Conservation (phyloP, 2,329 filamentous ascomycete genomes). For the Clathrospora elynae region DNA sequence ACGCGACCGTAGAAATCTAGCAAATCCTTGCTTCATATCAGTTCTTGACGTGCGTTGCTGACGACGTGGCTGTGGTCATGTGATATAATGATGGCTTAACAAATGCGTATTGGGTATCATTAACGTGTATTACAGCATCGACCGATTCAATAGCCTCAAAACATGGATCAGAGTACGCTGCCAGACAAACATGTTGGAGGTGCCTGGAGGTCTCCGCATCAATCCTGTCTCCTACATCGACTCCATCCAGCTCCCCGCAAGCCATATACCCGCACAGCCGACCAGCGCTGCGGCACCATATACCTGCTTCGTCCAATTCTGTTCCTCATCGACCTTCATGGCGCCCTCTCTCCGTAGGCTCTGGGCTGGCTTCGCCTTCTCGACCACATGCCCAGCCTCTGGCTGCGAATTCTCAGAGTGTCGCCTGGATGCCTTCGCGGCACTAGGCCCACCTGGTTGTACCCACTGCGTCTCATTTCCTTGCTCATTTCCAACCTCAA, state of each 20-base stretch:
- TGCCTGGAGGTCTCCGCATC: neutral
- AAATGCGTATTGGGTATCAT: constrained; percentile 11
- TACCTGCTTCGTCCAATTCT: constrained; percentile 49
- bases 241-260: constrained; percentile 49
- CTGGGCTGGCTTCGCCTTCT: constrained; percentile 26
- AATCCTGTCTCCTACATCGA: constrained; percentile 25
- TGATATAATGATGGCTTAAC: too few relatives aligned
- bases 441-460: constrained; percentile 79
- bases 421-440: constrained; percentile 58
- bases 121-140: too few relatives aligned
- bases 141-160: too few relatives aligned
- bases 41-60: too few relatives aligned
- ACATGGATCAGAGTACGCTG: neutral
- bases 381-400: constrained; percentile 24
- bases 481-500: constrained; percentile 74
- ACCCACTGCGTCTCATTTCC: constrained; percentile 54
- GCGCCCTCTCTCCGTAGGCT: constrained; percentile 38
- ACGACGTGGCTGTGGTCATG: too few relatives aligned
- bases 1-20: neutral
- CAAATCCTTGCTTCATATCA: neutral
- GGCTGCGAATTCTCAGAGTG: constrained; percentile 46
- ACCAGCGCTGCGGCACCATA: constrained; percentile 48
- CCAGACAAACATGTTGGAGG: too few relatives aligned
- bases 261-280: constrained; percentile 50
- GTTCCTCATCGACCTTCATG: constrained; percentile 44